Evolutionary conservation across 805 yeast genomes (phyloP).

Genomic region (Brettanomyces bruxellensis): DNA sequence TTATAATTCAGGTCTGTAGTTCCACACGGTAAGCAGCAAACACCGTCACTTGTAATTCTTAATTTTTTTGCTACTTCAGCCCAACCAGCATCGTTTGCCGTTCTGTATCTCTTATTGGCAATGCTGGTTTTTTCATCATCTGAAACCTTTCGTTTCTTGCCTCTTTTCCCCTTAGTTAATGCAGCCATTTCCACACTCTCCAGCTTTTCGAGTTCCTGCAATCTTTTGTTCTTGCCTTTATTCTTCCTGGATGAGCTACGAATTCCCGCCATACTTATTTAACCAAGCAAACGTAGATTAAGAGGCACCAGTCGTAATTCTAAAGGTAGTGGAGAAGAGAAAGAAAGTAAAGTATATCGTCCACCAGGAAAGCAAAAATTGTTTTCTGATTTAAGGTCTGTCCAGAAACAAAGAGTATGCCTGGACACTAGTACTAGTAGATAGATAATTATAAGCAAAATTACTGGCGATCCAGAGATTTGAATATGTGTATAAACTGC

Average conservation of each 20-base stretch:
- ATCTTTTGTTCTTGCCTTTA: constrained; percentile 5
- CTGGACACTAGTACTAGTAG: no score
- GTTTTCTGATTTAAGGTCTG: no score
- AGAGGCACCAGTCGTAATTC: no score
- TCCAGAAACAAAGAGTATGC: no score
- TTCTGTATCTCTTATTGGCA: no score
- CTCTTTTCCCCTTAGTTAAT: constrained; percentile 1
- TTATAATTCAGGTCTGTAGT: constrained; percentile 48
- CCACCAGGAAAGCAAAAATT: no score
- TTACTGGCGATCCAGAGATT: no score
- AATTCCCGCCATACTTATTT: background rate
- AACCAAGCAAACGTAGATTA: background rate
- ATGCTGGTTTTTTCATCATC: no score
- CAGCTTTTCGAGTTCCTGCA: constrained; percentile 6
- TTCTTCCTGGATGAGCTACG: constrained; percentile 5
- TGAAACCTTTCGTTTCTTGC: background rate
- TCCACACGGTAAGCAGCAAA: constrained; percentile 56
- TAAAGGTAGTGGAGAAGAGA: no score
- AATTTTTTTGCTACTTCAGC: constrained; percentile 6
- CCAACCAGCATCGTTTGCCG: background rate
- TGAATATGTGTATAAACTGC: no score
- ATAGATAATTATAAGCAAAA: no score
- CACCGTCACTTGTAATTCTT: constrained; percentile 29
- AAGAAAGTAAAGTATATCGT: no score
- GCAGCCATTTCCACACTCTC: constrained; percentile 4